Base-by-base conservation (phyloP, 768 basidiomycete species). In the Suillus alpinus region DNA sequence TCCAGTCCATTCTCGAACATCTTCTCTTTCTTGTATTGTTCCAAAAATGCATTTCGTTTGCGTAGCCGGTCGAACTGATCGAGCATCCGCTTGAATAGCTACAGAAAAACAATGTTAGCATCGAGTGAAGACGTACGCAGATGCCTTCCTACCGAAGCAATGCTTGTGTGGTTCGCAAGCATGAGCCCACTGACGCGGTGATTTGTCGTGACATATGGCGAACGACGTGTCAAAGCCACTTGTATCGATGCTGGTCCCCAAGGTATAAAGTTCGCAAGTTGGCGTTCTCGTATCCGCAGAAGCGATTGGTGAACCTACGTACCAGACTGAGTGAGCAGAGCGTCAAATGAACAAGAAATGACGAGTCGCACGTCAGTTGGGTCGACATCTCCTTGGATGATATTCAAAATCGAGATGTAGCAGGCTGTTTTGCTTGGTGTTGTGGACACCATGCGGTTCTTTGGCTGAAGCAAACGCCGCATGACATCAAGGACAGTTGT, bases 161-260 rank as follows among this genome's bases (percentile, higher is more conserved):
- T 94, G 67, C 94, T 95, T n/a, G 97, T 99, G 73, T 99, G 97
- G 68, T 99, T 99, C 10, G 95, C 97, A 55, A 99, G 84, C 97
- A 99, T 98, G 56, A 99, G 81, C 0, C 96, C 96, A 72, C 95
- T 98, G 59, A 98, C 95, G 13, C 95, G 89, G 73, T 99, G 95
- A 68, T 89, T 91, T 41, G 91, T 87, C 5, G 86, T 81, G 57
- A 97, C 78, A 69, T 96, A 96, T 6, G 94, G 95, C 16, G 93
- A 95, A 67, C 85, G 88, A 60, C 92, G 87, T 1, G 95, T 97
- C 62, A 98, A 77, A 6, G 97, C 96, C 7, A 99, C 96, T 75
- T 99, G 97, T 67, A 97, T 96, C 39, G 94, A 95, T 5, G 95
- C 95, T 0, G 97, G 97, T 13, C 97, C 97, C 97, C 97, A 99